Evolutionary conservation across 192 early-diverging fungal genomes (phyloP).

Genomic region (Oehlia diaphana): DNA sequence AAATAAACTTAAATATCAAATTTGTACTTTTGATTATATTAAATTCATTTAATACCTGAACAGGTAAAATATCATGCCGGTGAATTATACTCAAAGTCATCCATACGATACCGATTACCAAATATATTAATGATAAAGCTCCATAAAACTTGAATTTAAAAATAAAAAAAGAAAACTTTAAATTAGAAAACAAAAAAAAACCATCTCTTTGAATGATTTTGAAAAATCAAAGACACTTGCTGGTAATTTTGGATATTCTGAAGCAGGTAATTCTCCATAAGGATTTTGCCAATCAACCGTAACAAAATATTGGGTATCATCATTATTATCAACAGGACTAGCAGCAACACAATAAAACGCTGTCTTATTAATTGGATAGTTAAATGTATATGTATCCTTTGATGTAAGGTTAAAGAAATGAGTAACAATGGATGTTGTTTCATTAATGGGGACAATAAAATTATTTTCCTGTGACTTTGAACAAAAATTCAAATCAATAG

Average conservation of each 20-base stretch:
- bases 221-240: conserved; percentile 37
- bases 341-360: conserved; percentile 85
- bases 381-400: conserved; percentile 45
- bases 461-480: conserved; percentile 48
- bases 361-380: conserved; percentile 69
- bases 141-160: conserved; percentile 67
- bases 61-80: conserved; percentile 87
- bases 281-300: conserved; percentile 71
- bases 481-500: conserved; percentile 57
- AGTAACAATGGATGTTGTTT: conserved; percentile 11
- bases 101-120: conserved; percentile 77
- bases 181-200: not conserved
- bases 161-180: not conserved
- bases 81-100: conserved; percentile 71
- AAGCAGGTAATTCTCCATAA: conserved; percentile 81
- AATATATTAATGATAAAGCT: conserved; percentile 69
- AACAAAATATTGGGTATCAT: conserved; percentile 36
- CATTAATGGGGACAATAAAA: conserved; percentile 53
- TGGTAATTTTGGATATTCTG: conserved; percentile 86
- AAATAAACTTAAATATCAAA: not conserved
- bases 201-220: too few relatives aligned
- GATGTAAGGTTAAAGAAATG: conserved; percentile 35
- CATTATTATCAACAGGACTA: conserved; percentile 32
- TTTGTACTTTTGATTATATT: not conserved
- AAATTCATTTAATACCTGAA: conserved; percentile 56